These are phyloP conservation scores for Nicotiana noctiflora DNA, from an alignment of 257 asterid species.

Conservation along the genomic window DNA sequence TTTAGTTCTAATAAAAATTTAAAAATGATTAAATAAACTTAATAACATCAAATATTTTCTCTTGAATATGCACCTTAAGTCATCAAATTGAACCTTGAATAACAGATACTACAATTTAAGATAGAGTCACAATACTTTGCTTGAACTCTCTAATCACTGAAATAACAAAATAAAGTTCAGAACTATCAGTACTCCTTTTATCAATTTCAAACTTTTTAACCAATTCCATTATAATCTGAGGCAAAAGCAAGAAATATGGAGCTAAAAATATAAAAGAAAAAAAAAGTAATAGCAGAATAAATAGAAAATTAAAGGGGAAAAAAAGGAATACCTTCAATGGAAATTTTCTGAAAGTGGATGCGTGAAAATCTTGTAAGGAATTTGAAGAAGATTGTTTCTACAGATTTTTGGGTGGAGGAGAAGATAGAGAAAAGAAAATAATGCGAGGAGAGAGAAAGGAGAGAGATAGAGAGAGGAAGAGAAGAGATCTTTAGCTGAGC, in stretches of 20 bases:
- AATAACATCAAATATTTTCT: not conserved
- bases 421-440: constrained; percentile 23
- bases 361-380: not conserved
- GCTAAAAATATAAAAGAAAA: not conserved
- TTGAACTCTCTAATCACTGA: not conserved
- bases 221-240: not conserved
- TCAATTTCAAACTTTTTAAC: not conserved
- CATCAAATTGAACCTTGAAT: not conserved
- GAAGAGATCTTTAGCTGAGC: constrained; percentile 74
- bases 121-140: not conserved
- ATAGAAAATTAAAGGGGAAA: not conserved
- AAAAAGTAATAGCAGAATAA: not conserved
- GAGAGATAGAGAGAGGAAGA: constrained; percentile 4
- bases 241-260: not conserved
- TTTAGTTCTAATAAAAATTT: not conserved
- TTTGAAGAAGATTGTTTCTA: not conserved
- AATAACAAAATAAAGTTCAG: not conserved
- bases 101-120: not conserved
- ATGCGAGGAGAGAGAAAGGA: constrained; percentile 52
- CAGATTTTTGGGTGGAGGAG: not conserved
- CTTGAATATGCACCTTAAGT: not conserved
- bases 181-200: not conserved
- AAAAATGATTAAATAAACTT: not conserved
- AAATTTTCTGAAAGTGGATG: not conserved
- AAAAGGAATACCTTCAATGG: not conserved